phyloP scores from a whole-genome alignment of 345 rosid species.

The Linum trigynum region DNA sequence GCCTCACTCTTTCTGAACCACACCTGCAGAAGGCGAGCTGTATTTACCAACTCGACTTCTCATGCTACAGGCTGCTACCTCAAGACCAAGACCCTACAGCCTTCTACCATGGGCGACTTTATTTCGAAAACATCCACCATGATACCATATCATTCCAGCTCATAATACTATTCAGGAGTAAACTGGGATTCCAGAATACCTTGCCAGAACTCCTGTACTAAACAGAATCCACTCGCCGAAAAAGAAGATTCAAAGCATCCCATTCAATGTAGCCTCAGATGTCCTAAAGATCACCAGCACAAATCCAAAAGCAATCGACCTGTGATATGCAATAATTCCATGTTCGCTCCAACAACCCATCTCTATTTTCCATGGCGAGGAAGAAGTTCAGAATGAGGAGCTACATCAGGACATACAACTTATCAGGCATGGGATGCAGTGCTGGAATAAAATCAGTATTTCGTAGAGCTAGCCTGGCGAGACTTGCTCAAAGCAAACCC shows the following conservation, averaged over 20 bases:
- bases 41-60: too few relatives aligned
- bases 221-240: conserved; percentile 20
- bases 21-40: too few relatives aligned
- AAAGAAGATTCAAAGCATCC: conserved; percentile 31
- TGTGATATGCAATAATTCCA: conserved; percentile 42
- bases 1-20: too few relatives aligned
- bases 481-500: conserved; percentile 41
- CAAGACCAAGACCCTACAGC: too few relatives aligned
- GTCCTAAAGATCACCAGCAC: conserved; percentile 33
- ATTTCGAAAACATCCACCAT: too few relatives aligned
- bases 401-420: conserved; percentile 49
- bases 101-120: too few relatives aligned
- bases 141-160: conserved; percentile 22
- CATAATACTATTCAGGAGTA: conserved; percentile 40
- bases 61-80: too few relatives aligned
- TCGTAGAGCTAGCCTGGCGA: conserved; percentile 31
- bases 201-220: conserved; percentile 27
- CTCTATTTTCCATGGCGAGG: conserved; percentile 46
- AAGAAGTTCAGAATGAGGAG: conserved; percentile 48
- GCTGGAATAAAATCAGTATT: conserved; percentile 37
- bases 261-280: conserved; percentile 32
- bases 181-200: conserved; percentile 38
- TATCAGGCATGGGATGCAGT: conserved; percentile 68
- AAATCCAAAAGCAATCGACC: conserved; percentile 38
- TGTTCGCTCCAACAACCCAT: conserved; percentile 45